A percentile compares a stretch with the other conserved stretches of the same genome.
Conservation (phyloP, 345 rosid species). For the Pugionium cornutum region DNA sequence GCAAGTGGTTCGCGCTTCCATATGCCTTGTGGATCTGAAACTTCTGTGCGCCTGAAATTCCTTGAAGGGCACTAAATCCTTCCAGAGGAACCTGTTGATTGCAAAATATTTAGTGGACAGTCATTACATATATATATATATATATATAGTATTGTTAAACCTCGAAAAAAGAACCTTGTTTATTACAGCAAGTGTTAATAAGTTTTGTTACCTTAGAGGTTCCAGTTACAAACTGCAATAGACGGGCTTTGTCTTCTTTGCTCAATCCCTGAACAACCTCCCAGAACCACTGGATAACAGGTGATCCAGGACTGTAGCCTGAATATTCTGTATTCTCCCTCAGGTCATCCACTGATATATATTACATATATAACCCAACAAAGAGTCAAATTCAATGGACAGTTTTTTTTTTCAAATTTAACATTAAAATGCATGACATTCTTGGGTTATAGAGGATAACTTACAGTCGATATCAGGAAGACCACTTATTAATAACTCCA, state of each 20-base stretch:
- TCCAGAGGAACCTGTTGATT: slow-evolving; percentile 82
- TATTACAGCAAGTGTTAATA: neutral
- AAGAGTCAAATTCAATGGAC: too few species aligned
- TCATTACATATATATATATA: too few species aligned
- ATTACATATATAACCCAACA: neutral
- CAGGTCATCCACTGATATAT: slow-evolving; percentile 83
- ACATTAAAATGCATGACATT: too few species aligned
- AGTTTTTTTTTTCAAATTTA: too few species aligned
- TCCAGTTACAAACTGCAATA: slow-evolving; percentile 95
- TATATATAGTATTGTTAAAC: too few species aligned
- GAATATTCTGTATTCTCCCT: slow-evolving; percentile 90
- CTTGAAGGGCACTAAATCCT: slow-evolving; percentile 95
- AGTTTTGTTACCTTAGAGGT: slow-evolving; percentile 74
- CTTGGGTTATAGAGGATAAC: slow-evolving; percentile 15
- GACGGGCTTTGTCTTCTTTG: slow-evolving; percentile 96
- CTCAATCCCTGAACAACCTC: slow-evolving; percentile 94
- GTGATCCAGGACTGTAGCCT: slow-evolving; percentile 88
- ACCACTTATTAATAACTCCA: slow-evolving; percentile 90
- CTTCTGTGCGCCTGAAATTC: slow-evolving; percentile 93
- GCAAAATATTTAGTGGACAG: too few species aligned
- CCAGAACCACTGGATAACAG: slow-evolving; percentile 99
- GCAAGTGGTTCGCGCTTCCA: slow-evolving; percentile 87
- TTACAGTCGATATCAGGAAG: slow-evolving; percentile 95
- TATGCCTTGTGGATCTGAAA: slow-evolving; percentile 99
- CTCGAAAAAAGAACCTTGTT: too few species aligned